Evolutionary conservation across 257 asterid genomes (phyloP).

Genomic region (Penstemon newberryi): DNA sequence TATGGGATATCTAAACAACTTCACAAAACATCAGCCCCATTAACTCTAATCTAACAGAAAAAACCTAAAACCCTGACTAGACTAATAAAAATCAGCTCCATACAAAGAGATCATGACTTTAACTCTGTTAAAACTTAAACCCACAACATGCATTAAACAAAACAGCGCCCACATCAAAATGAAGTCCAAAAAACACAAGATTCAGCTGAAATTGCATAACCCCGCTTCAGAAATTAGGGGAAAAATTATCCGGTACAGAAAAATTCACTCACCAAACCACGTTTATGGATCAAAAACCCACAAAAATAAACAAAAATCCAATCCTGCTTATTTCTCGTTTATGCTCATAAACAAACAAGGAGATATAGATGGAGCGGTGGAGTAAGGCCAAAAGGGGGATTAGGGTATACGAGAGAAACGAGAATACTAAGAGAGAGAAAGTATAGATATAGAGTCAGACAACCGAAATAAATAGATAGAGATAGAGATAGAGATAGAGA

Average conservation of each 20-base stretch:
- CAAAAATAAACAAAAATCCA: slow-evolving; percentile 26
- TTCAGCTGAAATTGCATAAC: slow-evolving; percentile 50
- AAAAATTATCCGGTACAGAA: slow-evolving; percentile 27
- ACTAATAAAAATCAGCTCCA: slow-evolving; percentile 1
- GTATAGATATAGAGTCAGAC: slow-evolving; percentile 25
- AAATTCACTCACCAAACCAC: slow-evolving; percentile 39
- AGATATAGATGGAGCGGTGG: slow-evolving; percentile 17
- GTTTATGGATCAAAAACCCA: slow-evolving; percentile 39
- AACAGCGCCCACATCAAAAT: slow-evolving; percentile 37
- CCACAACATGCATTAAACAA: slow-evolving; percentile 31
- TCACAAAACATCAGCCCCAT: slow-evolving; percentile 5
- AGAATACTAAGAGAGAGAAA: slow-evolving; percentile 45
- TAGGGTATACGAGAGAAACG: slow-evolving; percentile 41
- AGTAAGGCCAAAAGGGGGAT: slow-evolving; percentile 36
- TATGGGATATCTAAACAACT: slow-evolving; percentile 4
- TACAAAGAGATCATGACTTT: slow-evolving; percentile 30
- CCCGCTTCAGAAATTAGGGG: slow-evolving; percentile 11
- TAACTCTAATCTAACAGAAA: slow-evolving; percentile 8
- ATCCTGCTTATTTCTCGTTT: slow-evolving; percentile 15
- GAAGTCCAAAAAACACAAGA: slow-evolving; percentile 32
- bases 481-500: slow-evolving; percentile 33
- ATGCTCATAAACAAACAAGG: slow-evolving; percentile 5
- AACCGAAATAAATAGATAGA: slow-evolving; percentile 32
- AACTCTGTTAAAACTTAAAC: slow-evolving; percentile 23
- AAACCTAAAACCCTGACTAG: slow-evolving; percentile 5